Base-by-base conservation (phyloP, 1,139 yeast genomes). In the Kurtzmaniella natalensis region DNA sequence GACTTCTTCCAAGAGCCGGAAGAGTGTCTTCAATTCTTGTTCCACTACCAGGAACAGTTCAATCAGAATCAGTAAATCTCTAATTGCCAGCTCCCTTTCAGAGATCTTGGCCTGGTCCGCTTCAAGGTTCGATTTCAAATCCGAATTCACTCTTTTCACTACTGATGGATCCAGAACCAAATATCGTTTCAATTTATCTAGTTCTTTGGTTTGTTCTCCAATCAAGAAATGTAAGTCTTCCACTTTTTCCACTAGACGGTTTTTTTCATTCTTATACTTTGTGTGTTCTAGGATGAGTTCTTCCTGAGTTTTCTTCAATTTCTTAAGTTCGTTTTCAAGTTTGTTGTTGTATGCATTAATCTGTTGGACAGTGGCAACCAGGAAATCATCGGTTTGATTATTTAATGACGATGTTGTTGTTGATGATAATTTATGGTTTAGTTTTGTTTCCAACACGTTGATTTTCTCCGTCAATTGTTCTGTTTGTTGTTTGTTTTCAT, bases 301-400 rank as follows among this genome's bases (percentile, higher is more conserved):
- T 45, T 83, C 88, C 50, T 85, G 95, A 2, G 71, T 56, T 33
- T 64, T 69, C 42, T 82, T 83, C 42, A 86, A 63, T 41, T 70
- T 68, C 44, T 80, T 73, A 43, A 87, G 63, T 44, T 83, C 81
- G 8, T 60, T 57, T 47, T 84, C 94, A 7, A 85, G 61, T 37
- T 74, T 69, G 13, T 67, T 54, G 47, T 83, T 85, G 43, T 75
- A 76, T 3, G 66, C 60, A 37, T 76, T 74, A 15, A 81, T 63
- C 30, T 73, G 72, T 31, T 71, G 67, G 20, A 65, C 41, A 9
- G 63, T 56, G n/a, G 64, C 53, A 37, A 53, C 54, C 30, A 51
- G 45, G 22, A 48, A 46, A 23, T 38, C 45, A n/a, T 43, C 39
- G 16, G 47, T 51, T 24, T 51, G 23, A 11, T 18, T 11, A 17